Evolutionary conservation across 2,329 filamentous ascomycete genomes (phyloP), one percentile per base, ranked within the genome.

Genomic region (Arthrobotrys sinensis): DNA sequence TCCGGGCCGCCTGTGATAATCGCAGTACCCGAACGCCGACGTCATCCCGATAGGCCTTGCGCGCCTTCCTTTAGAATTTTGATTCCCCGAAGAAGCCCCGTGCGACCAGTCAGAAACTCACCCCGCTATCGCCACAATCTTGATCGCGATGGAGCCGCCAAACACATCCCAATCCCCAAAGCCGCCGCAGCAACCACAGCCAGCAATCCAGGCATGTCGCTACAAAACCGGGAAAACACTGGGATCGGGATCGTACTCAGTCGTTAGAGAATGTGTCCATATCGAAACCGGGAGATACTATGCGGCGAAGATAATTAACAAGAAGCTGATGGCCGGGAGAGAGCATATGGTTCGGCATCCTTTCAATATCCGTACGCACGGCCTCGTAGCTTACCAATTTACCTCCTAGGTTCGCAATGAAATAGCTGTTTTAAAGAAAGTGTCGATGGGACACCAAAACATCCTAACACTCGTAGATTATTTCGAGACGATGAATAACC

Each of bases 141-240:
- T 48, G 28, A 28, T 24, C 69, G 55, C 40, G 14, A 69, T 69
- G 65, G 65, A 68, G 57, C 65, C 72, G 46, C 64, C 72, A 40
- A 57, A 46, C 5, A 19, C 36, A 50, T 68, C 32, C 24, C 62
- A 66, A 50, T 76, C 72, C 40, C 72, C 72, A 7, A 76, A 76
- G 40, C 72, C 72, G 48, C 24, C 48, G 32, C 72, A 76, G 48
- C 53, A 55, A 16, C 24, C 62, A 24, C 68, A 50, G 38, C 55
- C 68, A 16, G 53, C 28, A 6, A 52, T 76, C 28, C 72, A 76
- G 38, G 72, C 72, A 48, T 76, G 72, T 40, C 90, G 94, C 81
- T 99, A 99, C 88, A 99, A 98, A 87, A 97, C 97, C 5, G 96
- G 96, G 80, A 99, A 99, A 88, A 98, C 96, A 24, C 87, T 99